phyloP scores from a whole-genome alignment of 2,329 filamentous ascomycete species.

The Immersiporthe knoxdaviesiana region DNA sequence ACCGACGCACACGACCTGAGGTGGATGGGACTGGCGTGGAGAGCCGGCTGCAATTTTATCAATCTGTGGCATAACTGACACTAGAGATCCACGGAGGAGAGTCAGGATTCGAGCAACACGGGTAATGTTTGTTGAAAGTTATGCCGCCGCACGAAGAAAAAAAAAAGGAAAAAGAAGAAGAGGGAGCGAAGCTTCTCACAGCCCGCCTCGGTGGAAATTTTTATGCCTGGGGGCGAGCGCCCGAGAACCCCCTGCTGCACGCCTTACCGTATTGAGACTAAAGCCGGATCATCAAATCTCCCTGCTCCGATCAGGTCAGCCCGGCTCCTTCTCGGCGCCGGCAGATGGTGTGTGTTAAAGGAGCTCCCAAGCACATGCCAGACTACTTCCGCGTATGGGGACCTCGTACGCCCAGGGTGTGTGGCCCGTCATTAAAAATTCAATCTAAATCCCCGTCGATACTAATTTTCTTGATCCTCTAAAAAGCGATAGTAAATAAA shows the following conservation, averaged over 20 bases:
- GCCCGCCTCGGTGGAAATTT: conserved; percentile 29
- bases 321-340: background rate
- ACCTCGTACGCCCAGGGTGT: conserved; percentile 15
- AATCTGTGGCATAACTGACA: conserved; percentile 80
- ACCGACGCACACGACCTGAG: conserved; percentile 48
- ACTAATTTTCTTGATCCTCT: conserved; percentile 19
- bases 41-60: conserved; percentile 75
- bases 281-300: conserved; percentile 15
- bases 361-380: background rate
- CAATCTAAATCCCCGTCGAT: conserved; percentile 30
- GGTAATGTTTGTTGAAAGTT: conserved; percentile 67
- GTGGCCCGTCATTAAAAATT: conserved; percentile 26
- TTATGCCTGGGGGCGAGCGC: conserved; percentile 27
- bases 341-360: background rate
- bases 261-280: conserved; percentile 10
- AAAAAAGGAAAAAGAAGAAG: conserved; percentile 56
- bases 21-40: conserved; percentile 50
- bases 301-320: conserved; percentile 16
- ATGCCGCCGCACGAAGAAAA: conserved; percentile 79
- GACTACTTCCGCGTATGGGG: background rate
- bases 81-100: conserved; percentile 53
- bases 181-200: conserved; percentile 31
- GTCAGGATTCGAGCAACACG: conserved; percentile 75
- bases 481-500: background rate
- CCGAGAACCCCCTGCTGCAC: background rate